A percentile compares a stretch with the other conserved stretches of the same genome.
phyloP scores from a whole-genome alignment of 1,284 basidiomycete genomes.

The Phellinidium pouzarii region DNA sequence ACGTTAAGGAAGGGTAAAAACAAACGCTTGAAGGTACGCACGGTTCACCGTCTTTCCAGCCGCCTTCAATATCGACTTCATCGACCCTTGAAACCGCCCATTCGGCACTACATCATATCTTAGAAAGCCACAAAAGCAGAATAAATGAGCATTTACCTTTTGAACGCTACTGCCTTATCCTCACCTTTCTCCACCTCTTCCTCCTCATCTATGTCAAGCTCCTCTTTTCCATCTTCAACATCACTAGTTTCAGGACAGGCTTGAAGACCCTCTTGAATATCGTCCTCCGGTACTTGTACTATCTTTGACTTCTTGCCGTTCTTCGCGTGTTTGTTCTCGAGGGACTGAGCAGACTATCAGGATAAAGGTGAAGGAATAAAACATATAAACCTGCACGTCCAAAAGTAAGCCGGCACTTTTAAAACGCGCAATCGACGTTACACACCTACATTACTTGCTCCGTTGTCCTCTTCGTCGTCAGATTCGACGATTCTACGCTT shows the following conservation, averaged over 20 bases:
- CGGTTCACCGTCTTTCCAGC: constrained; percentile 86
- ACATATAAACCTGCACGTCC: too few species aligned
- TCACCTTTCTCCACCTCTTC: constrained; percentile 31
- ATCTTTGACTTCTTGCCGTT: constrained; percentile 9
- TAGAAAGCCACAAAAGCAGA: constrained; percentile 4
- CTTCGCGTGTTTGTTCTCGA: constrained; percentile 1
- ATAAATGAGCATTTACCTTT: constrained; percentile 42
- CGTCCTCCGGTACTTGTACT: constrained; percentile 18
- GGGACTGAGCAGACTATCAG: not conserved
- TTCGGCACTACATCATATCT: constrained; percentile 52
- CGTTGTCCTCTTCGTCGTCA: constrained; percentile 50
- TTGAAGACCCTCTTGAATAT: constrained; percentile 23
- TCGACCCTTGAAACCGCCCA: constrained; percentile 53
- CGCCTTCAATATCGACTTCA: constrained; percentile 75
- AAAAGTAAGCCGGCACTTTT: too few species aligned
- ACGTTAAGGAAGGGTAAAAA: constrained; percentile 10
- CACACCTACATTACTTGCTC: constrained; percentile 8
- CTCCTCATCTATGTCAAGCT: constrained; percentile 30
- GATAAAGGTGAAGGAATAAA: too few species aligned
- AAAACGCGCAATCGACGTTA: not conserved
- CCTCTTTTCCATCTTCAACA: constrained; percentile 32
- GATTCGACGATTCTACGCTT: constrained; percentile 58
- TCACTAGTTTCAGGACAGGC: constrained; percentile 23
- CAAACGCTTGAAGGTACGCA: constrained; percentile 35
- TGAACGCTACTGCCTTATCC: constrained; percentile 38